Evolutionary conservation across 2,329 filamentous ascomycete genomes (phyloP), one percentile per base, ranked within the genome.

Genomic region (Ophiognomonia clavigignenti-juglandacearum): DNA sequence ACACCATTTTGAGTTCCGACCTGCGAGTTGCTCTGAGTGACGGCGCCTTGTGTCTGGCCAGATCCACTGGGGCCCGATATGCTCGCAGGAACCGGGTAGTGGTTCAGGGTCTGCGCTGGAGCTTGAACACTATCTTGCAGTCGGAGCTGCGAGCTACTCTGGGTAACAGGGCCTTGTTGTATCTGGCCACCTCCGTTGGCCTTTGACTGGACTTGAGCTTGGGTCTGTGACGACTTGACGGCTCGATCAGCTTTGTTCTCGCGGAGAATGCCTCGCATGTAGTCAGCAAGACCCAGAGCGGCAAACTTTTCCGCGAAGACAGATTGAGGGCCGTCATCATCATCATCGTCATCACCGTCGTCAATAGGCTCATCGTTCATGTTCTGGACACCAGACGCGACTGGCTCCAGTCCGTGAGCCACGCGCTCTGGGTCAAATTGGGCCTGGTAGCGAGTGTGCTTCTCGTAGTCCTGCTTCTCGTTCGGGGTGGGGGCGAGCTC

Each of bases 261-360:
- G 16, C 27, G 27, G 23, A 51, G 22, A 6, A 51, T 47, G 4
- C 32, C 37, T 16, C 37, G 39, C 44, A 51, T 44, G 4, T 44
- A 4, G 11, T 39, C 27, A 13, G 35, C 44, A 18, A 51, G 46
- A 4, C 19, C 32, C 31, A 34, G 18, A 4, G 4, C 16, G 4
- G 44, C 20, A 23, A 51, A 47, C 4, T 43, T 29, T 10, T 45
- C 23, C 4, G 39, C 26, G 18, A 20, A 51, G 10, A 51, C 44
- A 3, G 48, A 51, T 24, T 32, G 35, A 3, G 44, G 44, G 23
- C 35, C 48, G 6, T 23, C n/a, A 31, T 38, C 19, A 11, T 37
- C 36, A 9, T 18, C 16, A 34, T 4, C n/a, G 19, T 3, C 13
- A 6, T n/a, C 13, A 14, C 10, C 20, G 16, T 26, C 11, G 19